Percentiles rank a stretch among this genome's conserved stretches.
Conservation (phyloP, 164 flowering plant species). For the Echeveria elegans region DNA sequence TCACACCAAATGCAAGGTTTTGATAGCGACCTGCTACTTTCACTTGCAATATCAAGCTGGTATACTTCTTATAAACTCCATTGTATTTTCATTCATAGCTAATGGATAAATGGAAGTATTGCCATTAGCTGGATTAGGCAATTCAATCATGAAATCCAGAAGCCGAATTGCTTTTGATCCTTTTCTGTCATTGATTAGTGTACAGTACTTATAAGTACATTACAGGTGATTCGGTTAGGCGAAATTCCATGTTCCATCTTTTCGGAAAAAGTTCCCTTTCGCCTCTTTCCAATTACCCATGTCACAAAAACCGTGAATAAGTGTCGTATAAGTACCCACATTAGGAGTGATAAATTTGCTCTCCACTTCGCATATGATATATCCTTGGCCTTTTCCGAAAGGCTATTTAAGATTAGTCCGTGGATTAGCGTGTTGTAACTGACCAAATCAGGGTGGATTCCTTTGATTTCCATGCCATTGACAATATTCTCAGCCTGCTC, state of each 20-base stretch:
- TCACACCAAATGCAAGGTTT: too few relatives aligned
- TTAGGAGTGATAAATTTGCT: background rate
- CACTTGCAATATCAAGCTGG: background rate
- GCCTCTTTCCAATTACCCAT: slow-evolving; percentile 11
- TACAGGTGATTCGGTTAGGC: slow-evolving; percentile 5
- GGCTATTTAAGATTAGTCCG: background rate
- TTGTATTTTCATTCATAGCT: background rate
- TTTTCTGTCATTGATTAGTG: slow-evolving; percentile 2
- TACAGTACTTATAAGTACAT: background rate
- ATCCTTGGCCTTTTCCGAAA: background rate
- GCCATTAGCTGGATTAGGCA: background rate
- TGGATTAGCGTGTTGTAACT: slow-evolving; percentile 1
- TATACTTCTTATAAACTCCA: background rate
- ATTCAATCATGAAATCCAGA: slow-evolving; percentile 2
- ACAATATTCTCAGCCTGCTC: background rate
- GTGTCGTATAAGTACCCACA: background rate
- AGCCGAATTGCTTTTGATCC: slow-evolving; percentile 7
- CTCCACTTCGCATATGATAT: background rate
- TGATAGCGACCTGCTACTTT: too few relatives aligned
- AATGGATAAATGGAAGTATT: background rate
- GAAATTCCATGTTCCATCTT: slow-evolving; percentile 4
- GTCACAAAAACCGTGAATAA: background rate
- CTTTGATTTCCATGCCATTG: background rate
- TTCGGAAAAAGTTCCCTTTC: slow-evolving; percentile 1
- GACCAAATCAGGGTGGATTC: background rate